A percentile compares a stretch with the other conserved stretches of the same genome.
phyloP scores from a whole-genome alignment of 352 stramenopile genomes.

The Globisporangium perplexum region DNA sequence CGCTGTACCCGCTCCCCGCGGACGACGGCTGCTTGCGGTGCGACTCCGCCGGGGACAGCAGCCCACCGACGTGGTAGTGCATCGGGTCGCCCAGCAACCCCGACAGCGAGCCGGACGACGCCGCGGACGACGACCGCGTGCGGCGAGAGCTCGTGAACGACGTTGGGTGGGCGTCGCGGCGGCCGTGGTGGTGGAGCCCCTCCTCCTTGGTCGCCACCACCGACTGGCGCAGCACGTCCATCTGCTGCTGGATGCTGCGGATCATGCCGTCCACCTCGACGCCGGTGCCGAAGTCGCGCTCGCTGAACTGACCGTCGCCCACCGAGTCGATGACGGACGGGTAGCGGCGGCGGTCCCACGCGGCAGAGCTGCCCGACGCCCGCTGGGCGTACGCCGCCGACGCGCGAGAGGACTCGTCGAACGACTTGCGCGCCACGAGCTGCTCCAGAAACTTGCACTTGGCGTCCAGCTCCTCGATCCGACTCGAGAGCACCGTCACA shows the following conservation, averaged over 20 bases:
- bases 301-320: conserved; percentile 8
- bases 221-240: conserved; percentile 72
- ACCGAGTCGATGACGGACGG: conserved; percentile 12
- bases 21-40: conserved; percentile 32
- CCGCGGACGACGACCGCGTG: conserved; percentile 58
- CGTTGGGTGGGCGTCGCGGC: conserved; percentile 48
- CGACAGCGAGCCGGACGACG: conserved; percentile 50
- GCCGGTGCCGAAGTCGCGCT: conserved; percentile 21
- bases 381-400: conserved; percentile 8
- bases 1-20: conserved; percentile 22
- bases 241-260: conserved; percentile 76
- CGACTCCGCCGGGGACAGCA: conserved; percentile 36
- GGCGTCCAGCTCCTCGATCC: conserved; percentile 73
- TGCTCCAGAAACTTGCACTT: conserved; percentile 81
- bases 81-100: conserved; percentile 20
- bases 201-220: conserved; percentile 67
- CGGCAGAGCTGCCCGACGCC: conserved; percentile 4
- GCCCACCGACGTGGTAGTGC: conserved; percentile 28
- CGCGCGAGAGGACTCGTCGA: conserved; percentile 25
- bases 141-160: conserved; percentile 59
- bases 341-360: conserved; percentile 12
- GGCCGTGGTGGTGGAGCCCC: conserved; percentile 22
- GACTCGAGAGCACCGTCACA: conserved; percentile 50
- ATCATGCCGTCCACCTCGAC: conserved; percentile 67
- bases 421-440: conserved; percentile 47